These are phyloP conservation scores for Talaromyces sp. DNA, from an alignment of 2,329 filamentous ascomycete genomes.

Conservation along the genomic window DNA sequence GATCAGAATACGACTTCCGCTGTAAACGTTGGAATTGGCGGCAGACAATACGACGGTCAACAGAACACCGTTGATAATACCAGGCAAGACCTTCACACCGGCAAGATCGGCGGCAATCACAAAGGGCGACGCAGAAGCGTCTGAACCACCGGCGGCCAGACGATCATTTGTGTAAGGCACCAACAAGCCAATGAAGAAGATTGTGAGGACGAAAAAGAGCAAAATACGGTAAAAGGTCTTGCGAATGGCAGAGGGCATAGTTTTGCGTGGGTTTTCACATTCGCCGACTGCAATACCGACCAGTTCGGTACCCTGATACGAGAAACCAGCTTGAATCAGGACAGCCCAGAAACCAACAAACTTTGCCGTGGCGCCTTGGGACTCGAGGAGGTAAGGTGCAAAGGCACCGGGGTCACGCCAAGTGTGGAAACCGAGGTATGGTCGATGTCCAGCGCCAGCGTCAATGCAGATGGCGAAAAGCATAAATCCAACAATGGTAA, in stretches of 20 bases:
- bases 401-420: slow-evolving; percentile 49
- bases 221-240: slow-evolving; percentile 60
- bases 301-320: slow-evolving; percentile 55
- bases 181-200: slow-evolving; percentile 58
- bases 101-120: slow-evolving; percentile 49
- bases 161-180: slow-evolving; percentile 52
- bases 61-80: slow-evolving; percentile 74
- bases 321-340: slow-evolving; percentile 51
- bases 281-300: slow-evolving; percentile 58
- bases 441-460: slow-evolving; percentile 51
- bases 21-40: slow-evolving; percentile 74
- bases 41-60: slow-evolving; percentile 74
- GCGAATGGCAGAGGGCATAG: slow-evolving; percentile 57
- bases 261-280: slow-evolving; percentile 55
- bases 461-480: slow-evolving; percentile 54
- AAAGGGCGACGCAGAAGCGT: slow-evolving; percentile 50
- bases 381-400: slow-evolving; percentile 45
- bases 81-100: slow-evolving; percentile 60
- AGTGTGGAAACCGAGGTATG: slow-evolving; percentile 51
- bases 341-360: slow-evolving; percentile 52
- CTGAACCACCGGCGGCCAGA: slow-evolving; percentile 47
- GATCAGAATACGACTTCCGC: slow-evolving; percentile 64
- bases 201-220: slow-evolving; percentile 58
- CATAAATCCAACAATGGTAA: slow-evolving; percentile 51
- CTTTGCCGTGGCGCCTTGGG: slow-evolving; percentile 45